Evolutionary conservation across 2,329 filamentous ascomycete species (phyloP), one percentile per base, ranked within the genome.

Genomic region (Calonectria honghensis): DNA sequence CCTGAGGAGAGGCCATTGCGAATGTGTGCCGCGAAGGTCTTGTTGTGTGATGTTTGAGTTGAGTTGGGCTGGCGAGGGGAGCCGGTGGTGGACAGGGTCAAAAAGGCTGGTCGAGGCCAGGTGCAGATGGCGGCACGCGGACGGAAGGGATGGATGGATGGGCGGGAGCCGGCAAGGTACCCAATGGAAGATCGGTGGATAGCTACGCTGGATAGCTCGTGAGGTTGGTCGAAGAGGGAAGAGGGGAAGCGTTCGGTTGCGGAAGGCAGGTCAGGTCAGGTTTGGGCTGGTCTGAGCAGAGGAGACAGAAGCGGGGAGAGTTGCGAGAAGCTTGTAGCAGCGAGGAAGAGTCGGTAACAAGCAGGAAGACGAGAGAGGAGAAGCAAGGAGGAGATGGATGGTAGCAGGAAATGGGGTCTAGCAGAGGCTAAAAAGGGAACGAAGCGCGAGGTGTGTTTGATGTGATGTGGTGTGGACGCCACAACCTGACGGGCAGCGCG

Each of bases 1-100:
- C 87, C 79, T 90, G 88, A 71, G 80, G 78, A 68, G 81, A 81
- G 72, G 84, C 79, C 85, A 87, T 87, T 80, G 73, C 80, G 77
- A 77, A 73, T 78, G 73, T n/a, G 45, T 65, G 27, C 9, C 27
- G 61, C 11, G 27, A 45, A 14, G 39, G 10, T 24, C n/a, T 61
- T 39, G 32, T 4, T 51, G 39, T 24, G 32, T 41, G 39, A 74
- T 79, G 75, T 79, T 74, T 73, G 72, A 54, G 68, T 57, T 72
- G 64, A 71, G 71, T 48, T 45, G 63, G 29, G 37, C 35, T 18
- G 45, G 41, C 27, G 37, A 29, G 68, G 59, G 63, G 64, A 64
- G 64, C 59, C 75, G 57, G 54, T 64, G 57, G 57, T 20, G 57
- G 68, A 72, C 73, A 59, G 72, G 70, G 66, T 72, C 24, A 61